These are phyloP conservation scores for Antrodiella citrinella DNA, from an alignment of 768 basidiomycete genomes.

Conservation along the genomic window DNA sequence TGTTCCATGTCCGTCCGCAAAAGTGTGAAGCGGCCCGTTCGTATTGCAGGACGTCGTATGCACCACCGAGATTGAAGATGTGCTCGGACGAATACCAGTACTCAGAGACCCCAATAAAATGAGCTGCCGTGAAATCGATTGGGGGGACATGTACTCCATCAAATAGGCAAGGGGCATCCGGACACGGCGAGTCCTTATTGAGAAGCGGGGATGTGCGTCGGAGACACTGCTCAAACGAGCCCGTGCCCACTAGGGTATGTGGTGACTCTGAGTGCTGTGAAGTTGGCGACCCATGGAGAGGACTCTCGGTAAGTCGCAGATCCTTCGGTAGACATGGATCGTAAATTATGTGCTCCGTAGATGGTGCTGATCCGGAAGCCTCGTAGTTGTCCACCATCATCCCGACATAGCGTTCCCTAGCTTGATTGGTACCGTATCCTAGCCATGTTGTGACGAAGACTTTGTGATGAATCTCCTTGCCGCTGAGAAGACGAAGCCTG, in stretches of 20 bases:
- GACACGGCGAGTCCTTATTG: conserved; percentile 79
- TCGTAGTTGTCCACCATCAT: conserved; percentile 55
- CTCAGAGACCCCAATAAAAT: conserved; percentile 96
- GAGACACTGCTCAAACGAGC: conserved; percentile 84
- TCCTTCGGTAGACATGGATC: conserved; percentile 90
- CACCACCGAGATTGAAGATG: conserved; percentile 88
- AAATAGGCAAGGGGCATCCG: conserved; percentile 83
- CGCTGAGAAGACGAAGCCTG: conserved; percentile 70
- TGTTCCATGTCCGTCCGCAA: conserved; percentile 73
- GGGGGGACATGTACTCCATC: conserved; percentile 89
- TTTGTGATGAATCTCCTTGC: conserved; percentile 80
- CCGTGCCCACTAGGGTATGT: conserved; percentile 74
- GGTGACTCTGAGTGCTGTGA: conserved; percentile 38
- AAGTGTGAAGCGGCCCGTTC: conserved; percentile 87
- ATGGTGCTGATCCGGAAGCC: conserved; percentile 15
- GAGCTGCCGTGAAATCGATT: conserved; percentile 88
- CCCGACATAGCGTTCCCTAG: conserved; percentile 87
- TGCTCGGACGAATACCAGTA: conserved; percentile 99
- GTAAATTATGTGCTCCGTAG: conserved; percentile 35
- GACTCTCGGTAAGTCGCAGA: conserved; percentile 52
- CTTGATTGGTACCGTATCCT: conserved; percentile 96
- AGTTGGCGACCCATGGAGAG: conserved; percentile 34
- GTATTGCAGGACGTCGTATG: conserved; percentile 95
- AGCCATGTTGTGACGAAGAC: conserved; percentile 99
- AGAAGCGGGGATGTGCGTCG: conserved; percentile 64